These are phyloP conservation scores for Acanthamoeba triangularis DNA, from an alignment of 208 protist genomes.

Conservation along the genomic window DNA sequence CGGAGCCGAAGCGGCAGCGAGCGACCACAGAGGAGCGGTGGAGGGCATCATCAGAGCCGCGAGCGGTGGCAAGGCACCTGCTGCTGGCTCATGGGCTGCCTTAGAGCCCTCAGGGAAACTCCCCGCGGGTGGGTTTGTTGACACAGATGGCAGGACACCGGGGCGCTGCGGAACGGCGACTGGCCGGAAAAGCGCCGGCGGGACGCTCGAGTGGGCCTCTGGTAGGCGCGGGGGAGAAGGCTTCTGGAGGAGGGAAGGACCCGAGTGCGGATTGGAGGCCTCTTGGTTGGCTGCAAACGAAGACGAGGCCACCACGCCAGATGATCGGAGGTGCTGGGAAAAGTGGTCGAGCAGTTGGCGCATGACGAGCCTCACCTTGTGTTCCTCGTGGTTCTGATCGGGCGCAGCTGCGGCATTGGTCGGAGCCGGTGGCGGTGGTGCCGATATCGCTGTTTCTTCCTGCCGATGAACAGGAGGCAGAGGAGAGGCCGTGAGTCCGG, in stretches of 20 bases:
- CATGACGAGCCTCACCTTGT: not conserved
- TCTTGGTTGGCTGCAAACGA: not conserved
- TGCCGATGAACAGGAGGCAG: not conserved
- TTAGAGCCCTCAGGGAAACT: too few relatives aligned
- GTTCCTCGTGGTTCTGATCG: not conserved
- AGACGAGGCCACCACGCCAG: not conserved
- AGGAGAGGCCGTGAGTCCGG: not conserved
- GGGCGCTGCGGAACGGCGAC: too few relatives aligned
- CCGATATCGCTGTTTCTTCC: not conserved
- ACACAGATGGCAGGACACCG: too few relatives aligned
- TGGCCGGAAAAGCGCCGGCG: too few relatives aligned
- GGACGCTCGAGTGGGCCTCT: too few relatives aligned
- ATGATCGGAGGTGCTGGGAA: not conserved
- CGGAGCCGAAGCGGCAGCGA: too few relatives aligned
- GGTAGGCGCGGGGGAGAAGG: not conserved
- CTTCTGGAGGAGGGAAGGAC: too few relatives aligned
- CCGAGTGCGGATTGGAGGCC: not conserved
- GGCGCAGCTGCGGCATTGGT: not conserved
- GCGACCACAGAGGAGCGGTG: not conserved
- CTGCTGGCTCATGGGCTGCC: too few relatives aligned
- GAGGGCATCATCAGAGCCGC: not conserved
- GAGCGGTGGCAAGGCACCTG: not conserved
- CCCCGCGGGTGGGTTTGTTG: too few relatives aligned
- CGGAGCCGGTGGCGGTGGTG: not conserved
- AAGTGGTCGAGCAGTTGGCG: slow-evolving; percentile 4